Percentiles rank a stretch among this genome's conserved stretches.
phyloP scores from a whole-genome alignment of 2,329 filamentous ascomycete species.

The Helotiales sp. region DNA sequence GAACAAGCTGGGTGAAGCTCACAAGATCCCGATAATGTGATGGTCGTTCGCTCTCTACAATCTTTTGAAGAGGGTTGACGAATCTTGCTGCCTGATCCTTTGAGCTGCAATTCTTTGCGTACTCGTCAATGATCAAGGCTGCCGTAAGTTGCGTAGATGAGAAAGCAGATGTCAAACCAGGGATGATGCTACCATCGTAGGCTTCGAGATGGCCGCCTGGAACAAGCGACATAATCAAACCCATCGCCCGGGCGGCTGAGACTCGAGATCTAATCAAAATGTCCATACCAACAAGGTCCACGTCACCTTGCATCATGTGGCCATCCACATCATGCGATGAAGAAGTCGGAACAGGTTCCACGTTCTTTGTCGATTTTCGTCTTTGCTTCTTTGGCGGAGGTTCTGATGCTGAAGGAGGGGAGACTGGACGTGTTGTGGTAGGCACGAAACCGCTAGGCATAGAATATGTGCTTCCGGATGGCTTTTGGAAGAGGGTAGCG shows the following conservation, averaged over 20 bases:
- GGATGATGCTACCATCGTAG: constrained; percentile 69
- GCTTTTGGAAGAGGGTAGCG: constrained; percentile 84
- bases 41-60: constrained; percentile 83
- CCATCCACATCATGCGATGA: constrained; percentile 95
- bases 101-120: constrained; percentile 64
- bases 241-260: constrained; percentile 85
- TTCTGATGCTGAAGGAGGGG: constrained; percentile 53
- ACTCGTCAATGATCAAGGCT: constrained; percentile 86
- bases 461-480: constrained; percentile 84
- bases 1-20: constrained; percentile 85
- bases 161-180: constrained; percentile 71
- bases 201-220: constrained; percentile 65
- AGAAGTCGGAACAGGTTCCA: constrained; percentile 66
- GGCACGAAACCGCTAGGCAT: constrained; percentile 52
- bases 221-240: constrained; percentile 78
- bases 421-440: constrained; percentile 50
- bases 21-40: constrained; percentile 87
- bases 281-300: constrained; percentile 91
- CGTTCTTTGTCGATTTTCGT: constrained; percentile 82
- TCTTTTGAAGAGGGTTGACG: constrained; percentile 67
- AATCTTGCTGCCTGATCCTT: constrained; percentile 63
- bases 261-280: constrained; percentile 87
- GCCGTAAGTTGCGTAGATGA: constrained; percentile 87
- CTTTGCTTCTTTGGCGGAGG: constrained; percentile 76
- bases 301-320: constrained; percentile 96